phyloP scores from a whole-genome alignment of 768 basidiomycete genomes.

The Clavaria fumosa region DNA sequence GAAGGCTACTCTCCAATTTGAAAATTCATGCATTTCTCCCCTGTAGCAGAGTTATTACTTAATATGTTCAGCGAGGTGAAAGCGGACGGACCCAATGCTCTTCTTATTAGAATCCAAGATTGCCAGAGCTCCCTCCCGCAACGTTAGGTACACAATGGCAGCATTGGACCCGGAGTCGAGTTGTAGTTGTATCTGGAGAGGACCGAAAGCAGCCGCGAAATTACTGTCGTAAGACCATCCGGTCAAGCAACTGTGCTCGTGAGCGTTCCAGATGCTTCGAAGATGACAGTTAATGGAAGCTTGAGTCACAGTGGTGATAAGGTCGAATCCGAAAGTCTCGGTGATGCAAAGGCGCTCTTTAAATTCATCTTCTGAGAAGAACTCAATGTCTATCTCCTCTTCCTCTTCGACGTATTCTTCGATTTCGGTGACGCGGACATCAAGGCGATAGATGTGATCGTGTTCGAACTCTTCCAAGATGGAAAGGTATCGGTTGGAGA shows the following conservation, averaged over 20 bases:
- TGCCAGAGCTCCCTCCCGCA: slow-evolving; percentile 7
- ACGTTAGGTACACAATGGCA: slow-evolving; percentile 8
- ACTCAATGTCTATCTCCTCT: slow-evolving; percentile 2
- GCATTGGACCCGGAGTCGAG: slow-evolving; percentile 5
- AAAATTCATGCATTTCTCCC: slow-evolving; percentile 3
- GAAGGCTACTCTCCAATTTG: slow-evolving; percentile 10
- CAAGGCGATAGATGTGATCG: slow-evolving; percentile 2
- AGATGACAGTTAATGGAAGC: slow-evolving; percentile 5
- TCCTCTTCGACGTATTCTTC: slow-evolving; percentile 3
- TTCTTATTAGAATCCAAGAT: slow-evolving; percentile 4
- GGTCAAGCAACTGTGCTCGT: slow-evolving; percentile 1
- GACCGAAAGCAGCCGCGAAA: slow-evolving; percentile 10
- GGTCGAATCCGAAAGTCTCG: slow-evolving; percentile 5
- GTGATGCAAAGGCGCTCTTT: slow-evolving; percentile 6
- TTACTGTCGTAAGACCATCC: slow-evolving; percentile 7
- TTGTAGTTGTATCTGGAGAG: slow-evolving; percentile 6
- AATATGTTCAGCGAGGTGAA: neutral
- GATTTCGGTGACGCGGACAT: slow-evolving; percentile 1
- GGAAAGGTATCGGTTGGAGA: slow-evolving; percentile 4
- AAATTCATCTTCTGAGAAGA: slow-evolving; percentile 3
- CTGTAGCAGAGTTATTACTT: slow-evolving; percentile 1
- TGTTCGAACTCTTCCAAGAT: slow-evolving; percentile 2
- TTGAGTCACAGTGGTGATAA: slow-evolving; percentile 5
- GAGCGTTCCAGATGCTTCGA: slow-evolving; percentile 6
- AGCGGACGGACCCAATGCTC: slow-evolving; percentile 1